A percentile compares a stretch with the other conserved stretches of the same genome.
Conservation (phyloP, 2,329 filamentous ascomycete genomes). For the Lojkania enalia region DNA sequence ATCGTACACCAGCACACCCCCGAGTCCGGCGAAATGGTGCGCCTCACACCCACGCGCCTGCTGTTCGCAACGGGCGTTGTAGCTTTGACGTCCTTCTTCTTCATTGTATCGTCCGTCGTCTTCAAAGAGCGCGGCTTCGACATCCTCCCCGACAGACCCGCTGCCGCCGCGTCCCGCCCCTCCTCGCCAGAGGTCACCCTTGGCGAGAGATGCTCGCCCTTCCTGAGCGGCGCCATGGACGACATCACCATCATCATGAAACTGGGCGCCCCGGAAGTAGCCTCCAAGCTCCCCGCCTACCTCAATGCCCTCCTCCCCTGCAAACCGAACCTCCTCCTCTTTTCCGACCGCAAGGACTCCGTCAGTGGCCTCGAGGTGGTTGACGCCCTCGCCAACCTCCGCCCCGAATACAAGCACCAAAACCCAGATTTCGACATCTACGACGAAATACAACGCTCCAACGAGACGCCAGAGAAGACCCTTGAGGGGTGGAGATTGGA, state of each 20-base stretch:
- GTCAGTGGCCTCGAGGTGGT: slow-evolving; percentile 54
- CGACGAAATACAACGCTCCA: slow-evolving; percentile 47
- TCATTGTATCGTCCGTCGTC: slow-evolving; percentile 26
- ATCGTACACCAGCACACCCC: background rate
- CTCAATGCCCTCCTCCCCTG: slow-evolving; percentile 59
- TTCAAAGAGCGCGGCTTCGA: slow-evolving; percentile 37
- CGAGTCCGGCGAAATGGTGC: slow-evolving; percentile 33
- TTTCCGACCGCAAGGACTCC: slow-evolving; percentile 62
- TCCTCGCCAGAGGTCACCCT: slow-evolving; percentile 26
- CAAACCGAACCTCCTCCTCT: slow-evolving; percentile 59
- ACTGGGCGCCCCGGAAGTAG: slow-evolving; percentile 61
- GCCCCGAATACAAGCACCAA: slow-evolving; percentile 42
- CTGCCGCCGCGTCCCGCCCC: slow-evolving; percentile 21
- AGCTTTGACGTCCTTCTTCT: slow-evolving; percentile 25
- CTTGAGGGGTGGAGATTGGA: slow-evolving; percentile 58
- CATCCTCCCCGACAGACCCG: slow-evolving; percentile 30
- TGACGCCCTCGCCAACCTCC: slow-evolving; percentile 51
- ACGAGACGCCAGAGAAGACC: slow-evolving; percentile 48
- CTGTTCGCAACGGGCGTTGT: slow-evolving; percentile 33
- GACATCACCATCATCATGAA: slow-evolving; percentile 61
- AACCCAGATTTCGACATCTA: slow-evolving; percentile 58
- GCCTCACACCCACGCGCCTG: slow-evolving; percentile 41
- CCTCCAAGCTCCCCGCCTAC: slow-evolving; percentile 60
- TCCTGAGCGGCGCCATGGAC: slow-evolving; percentile 36
- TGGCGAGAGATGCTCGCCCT: slow-evolving; percentile 39